Percentiles rank a stretch among this genome's conserved stretches.
These are phyloP conservation scores for Allium sativum DNA, from an alignment of 106 monocot genomes.

Conservation along the genomic window DNA sequence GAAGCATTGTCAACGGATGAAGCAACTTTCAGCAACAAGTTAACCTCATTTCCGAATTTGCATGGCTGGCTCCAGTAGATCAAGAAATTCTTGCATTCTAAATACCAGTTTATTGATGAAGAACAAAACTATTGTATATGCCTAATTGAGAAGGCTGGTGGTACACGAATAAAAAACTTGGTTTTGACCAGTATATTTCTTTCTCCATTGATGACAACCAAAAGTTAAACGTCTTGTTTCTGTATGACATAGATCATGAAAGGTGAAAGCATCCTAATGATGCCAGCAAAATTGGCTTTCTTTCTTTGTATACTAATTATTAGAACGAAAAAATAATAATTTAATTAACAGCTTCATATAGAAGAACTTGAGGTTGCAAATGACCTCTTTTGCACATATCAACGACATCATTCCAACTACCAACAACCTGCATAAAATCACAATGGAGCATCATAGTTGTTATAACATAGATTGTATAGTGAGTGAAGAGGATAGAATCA, in stretches of 20 bases:
- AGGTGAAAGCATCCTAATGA: neutral
- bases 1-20: neutral
- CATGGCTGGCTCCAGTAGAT: neutral
- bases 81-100: neutral
- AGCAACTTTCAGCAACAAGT: neutral
- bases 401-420: slow-evolving; percentile 66
- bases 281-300: neutral
- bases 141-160: neutral
- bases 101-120: neutral
- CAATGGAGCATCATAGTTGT: neutral
- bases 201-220: neutral
- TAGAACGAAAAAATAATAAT: neutral
- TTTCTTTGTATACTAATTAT: neutral
- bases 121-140: neutral
- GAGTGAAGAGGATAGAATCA: neutral
- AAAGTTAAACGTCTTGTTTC: neutral
- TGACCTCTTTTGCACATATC: slow-evolving; percentile 66
- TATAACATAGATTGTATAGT: neutral
- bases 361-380: slow-evolving; percentile 81
- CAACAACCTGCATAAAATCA: slow-evolving; percentile 39
- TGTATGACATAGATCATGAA: too few species aligned
- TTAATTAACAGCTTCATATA: slow-evolving; percentile 53
- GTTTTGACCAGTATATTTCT: neutral
- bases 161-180: neutral
- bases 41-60: neutral